Evolutionary conservation across 2,329 filamentous ascomycete species (phyloP).

Genomic region (Drechslerella coelobrocha): DNA sequence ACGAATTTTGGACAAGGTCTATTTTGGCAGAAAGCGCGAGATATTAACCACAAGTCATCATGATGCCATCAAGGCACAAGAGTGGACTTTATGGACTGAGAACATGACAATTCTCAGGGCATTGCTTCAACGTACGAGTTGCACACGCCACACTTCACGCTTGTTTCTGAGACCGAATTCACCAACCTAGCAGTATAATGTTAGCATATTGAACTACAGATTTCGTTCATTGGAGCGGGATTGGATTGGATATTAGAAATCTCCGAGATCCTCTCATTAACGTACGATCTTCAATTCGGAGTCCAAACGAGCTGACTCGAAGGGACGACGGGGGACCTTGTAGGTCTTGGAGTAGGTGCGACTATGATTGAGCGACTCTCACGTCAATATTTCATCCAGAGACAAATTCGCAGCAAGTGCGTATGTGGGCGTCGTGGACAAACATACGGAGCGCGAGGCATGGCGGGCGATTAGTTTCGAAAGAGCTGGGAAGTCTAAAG

Average conservation of each 20-base stretch:
- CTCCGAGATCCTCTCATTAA: constrained; percentile 28
- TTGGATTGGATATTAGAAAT: constrained; percentile 9
- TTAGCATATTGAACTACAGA: constrained; percentile 14
- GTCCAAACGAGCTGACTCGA: constrained; percentile 99
- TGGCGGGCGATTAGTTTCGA: constrained; percentile 33
- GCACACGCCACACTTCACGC: constrained; percentile 99
- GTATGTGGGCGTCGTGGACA: background rate
- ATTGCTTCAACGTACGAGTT: constrained; percentile 65
- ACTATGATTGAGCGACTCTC: too few species aligned
- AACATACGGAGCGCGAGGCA: constrained; percentile 51
- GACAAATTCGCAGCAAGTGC: background rate
- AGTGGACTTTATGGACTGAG: constrained; percentile 51
- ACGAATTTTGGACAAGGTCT: constrained; percentile 98
- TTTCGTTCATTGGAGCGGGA: background rate
- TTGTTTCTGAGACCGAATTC: constrained; percentile 99
- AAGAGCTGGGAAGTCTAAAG: constrained; percentile 2
- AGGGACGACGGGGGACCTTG: constrained; percentile 69
- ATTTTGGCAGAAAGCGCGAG: constrained; percentile 18
- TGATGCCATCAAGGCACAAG: constrained; percentile 50
- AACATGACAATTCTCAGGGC: constrained; percentile 40
- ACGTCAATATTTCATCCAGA: constrained; percentile 1
- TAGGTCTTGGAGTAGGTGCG: constrained; percentile 91
- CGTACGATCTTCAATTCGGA: constrained; percentile 90
- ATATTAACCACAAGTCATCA: constrained; percentile 50
- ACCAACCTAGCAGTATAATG: constrained; percentile 65